Evolutionary conservation across 306 rosid species (phyloP).

Genomic region (Elaeagnus macrophylla): DNA sequence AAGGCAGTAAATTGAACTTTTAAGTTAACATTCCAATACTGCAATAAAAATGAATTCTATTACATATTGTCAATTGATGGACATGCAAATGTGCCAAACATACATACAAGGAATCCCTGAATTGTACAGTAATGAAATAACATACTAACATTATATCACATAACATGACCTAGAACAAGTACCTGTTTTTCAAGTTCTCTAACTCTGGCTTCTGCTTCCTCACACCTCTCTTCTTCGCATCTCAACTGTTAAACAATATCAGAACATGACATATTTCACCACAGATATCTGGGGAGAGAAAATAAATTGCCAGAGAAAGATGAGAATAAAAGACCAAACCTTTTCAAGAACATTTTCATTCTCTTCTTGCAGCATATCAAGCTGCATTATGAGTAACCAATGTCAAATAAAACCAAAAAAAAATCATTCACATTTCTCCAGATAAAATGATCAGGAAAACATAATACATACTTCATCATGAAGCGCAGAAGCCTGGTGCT

Average conservation of each 20-base stretch:
- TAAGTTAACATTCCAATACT: too few species aligned
- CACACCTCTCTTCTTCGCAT: constrained; percentile 70
- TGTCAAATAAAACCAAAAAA: constrained; percentile 9
- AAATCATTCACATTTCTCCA: background rate
- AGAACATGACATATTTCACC: constrained; percentile 15
- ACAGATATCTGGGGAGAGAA: constrained; percentile 13
- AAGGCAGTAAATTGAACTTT: too few species aligned
- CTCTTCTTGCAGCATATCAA: constrained; percentile 84
- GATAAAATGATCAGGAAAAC: constrained; percentile 1
- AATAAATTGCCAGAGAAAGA: constrained; percentile 9
- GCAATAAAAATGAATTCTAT: too few species aligned
- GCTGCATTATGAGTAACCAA: constrained; percentile 39
- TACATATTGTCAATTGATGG: too few species aligned
- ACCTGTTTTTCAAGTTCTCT: constrained; percentile 97
- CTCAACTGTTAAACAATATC: constrained; percentile 53
- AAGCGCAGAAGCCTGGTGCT: constrained; percentile 58
- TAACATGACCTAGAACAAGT: constrained; percentile 16
- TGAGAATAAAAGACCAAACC: constrained; percentile 31
- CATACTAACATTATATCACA: background rate
- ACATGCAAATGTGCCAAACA: background rate
- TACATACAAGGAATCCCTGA: background rate
- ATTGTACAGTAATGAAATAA: background rate
- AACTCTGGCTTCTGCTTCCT: constrained; percentile 74
- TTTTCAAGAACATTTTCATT: constrained; percentile 58
- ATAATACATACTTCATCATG: constrained; percentile 64